Base-by-base conservation (phyloP, 768 basidiomycete species). In the Russula abietina region DNA sequence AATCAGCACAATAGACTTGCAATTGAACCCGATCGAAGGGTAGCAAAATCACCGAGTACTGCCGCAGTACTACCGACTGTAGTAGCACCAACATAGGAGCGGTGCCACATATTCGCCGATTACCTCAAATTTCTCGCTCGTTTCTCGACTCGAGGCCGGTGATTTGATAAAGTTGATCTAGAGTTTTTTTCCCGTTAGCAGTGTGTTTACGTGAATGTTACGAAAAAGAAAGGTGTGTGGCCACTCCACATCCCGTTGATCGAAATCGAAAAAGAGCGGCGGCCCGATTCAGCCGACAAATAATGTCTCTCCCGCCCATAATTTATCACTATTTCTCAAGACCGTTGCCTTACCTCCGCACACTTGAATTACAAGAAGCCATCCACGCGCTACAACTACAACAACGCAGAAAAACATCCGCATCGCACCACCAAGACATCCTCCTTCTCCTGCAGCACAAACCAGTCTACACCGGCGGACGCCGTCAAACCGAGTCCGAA, bases 401-500 rank as follows among this genome's bases (percentile, higher is more conserved):
- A 4, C 76, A 79, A 9, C 79, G 81, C 30, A 82, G 83, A 22
- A 82, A 83, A 22, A 72, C 43, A 8, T 69, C 71, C 0, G 69
- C 73, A 10, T 67, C 73, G 19, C 75, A 81, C 69, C 70, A 75
- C 69, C 70, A 75, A 43, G 88, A 91, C 69, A 68, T 92, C 57
- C 79, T 94, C 17, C 82, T 96, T 24, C 78, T 96, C 43, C 81
- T 94, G 30, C 83, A 99, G 74, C 97, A 99, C 68, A 81, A 87
- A 11, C 97, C 97, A 5, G 95, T 97, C 4, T 99, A 92, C 76
- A 98, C 97, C 2, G 81, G 88, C 9, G 97, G 97, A n/a, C 84
- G 95, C 26, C 81, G 97, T 17, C 94, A 97, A 73, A 81, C 80
- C 28, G 79, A 83, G 55, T 76, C 79, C 19, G 80, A 83, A 55